A percentile compares a stretch with the other conserved stretches of the same genome.
phyloP scores from a whole-genome alignment of 805 yeast species.

The Candida arabinofermentans region DNA sequence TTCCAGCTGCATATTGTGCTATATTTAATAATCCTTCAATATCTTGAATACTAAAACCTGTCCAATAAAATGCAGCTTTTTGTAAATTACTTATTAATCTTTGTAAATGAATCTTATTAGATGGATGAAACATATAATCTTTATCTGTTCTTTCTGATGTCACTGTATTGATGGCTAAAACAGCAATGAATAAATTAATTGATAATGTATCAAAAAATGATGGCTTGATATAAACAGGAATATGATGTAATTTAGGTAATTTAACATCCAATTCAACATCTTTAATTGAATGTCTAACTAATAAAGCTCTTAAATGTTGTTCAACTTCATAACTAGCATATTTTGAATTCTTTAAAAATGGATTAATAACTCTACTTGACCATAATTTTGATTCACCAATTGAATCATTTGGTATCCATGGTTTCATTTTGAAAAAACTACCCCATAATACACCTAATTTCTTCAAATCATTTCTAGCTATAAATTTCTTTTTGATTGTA shows the following conservation, averaged over 20 bases:
- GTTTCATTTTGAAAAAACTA: slow-evolving; percentile 55
- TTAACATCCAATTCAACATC: slow-evolving; percentile 54
- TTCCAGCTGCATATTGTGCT: slow-evolving; percentile 41
- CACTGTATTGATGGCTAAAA: slow-evolving; percentile 68
- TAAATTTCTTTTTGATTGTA: slow-evolving; percentile 45
- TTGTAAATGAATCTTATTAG: slow-evolving; percentile 49
- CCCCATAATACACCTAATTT: slow-evolving; percentile 50
- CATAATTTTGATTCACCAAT: slow-evolving; percentile 37
- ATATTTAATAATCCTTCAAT: slow-evolving; percentile 48
- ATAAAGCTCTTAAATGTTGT: slow-evolving; percentile 40
- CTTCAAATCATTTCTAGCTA: slow-evolving; percentile 48
- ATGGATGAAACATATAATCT: slow-evolving; percentile 69
- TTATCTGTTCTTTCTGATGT: slow-evolving; percentile 63
- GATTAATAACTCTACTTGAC: slow-evolving; percentile 42
- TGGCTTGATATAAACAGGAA: slow-evolving; percentile 55
- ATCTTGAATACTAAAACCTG: slow-evolving; percentile 62
- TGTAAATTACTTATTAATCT: slow-evolving; percentile 58
- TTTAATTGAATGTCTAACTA: slow-evolving; percentile 52
- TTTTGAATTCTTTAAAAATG: slow-evolving; percentile 38
- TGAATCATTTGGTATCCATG: slow-evolving; percentile 41
- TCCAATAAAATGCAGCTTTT: slow-evolving; percentile 70
- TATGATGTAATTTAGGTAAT: slow-evolving; percentile 57
- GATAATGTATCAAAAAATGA: slow-evolving; percentile 59
- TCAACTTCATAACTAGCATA: slow-evolving; percentile 40
- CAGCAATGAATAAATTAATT: slow-evolving; percentile 60